These are phyloP conservation scores for Trichophyton simii DNA, from an alignment of 2,329 filamentous ascomycete species.

Conservation along the genomic window DNA sequence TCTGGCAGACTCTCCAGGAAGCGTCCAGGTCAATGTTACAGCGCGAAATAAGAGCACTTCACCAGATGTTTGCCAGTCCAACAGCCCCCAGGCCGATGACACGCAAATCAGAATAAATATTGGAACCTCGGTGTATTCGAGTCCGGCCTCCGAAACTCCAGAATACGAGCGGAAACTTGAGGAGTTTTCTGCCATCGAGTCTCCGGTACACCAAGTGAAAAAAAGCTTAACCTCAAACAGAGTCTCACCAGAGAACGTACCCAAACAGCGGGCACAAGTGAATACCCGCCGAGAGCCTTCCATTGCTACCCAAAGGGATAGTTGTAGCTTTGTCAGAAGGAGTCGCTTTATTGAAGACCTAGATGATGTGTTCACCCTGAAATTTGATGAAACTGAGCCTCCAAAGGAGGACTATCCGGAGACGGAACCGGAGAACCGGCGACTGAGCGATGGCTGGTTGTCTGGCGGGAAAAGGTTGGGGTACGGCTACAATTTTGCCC, in stretches of 20 bases:
- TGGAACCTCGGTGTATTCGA: neutral
- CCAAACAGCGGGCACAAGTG: neutral
- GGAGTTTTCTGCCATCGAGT: neutral
- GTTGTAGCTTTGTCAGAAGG: conserved; percentile 8
- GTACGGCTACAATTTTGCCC: conserved; percentile 29
- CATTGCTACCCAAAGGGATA: neutral
- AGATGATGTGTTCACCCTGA: conserved; percentile 9
- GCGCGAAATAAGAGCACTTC: neutral
- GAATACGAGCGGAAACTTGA: neutral
- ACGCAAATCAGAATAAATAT: neutral
- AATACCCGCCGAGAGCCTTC: neutral
- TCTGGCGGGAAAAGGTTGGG: conserved; percentile 29
- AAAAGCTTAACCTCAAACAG: neutral
- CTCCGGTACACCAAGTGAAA: neutral
- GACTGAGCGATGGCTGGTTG: conserved; percentile 30
- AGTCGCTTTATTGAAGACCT: conserved; percentile 27
- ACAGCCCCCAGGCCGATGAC: neutral
- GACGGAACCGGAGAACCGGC: conserved; percentile 1
- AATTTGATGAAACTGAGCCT: neutral
- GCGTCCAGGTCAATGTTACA: neutral
- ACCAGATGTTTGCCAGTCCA: neutral
- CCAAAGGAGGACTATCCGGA: neutral
- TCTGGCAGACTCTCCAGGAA: neutral
- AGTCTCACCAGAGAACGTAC: neutral
- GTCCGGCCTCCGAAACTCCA: neutral